Evolutionary conservation across 805 yeast species (phyloP).

Genomic region (Monosporozyma solicola): DNA sequence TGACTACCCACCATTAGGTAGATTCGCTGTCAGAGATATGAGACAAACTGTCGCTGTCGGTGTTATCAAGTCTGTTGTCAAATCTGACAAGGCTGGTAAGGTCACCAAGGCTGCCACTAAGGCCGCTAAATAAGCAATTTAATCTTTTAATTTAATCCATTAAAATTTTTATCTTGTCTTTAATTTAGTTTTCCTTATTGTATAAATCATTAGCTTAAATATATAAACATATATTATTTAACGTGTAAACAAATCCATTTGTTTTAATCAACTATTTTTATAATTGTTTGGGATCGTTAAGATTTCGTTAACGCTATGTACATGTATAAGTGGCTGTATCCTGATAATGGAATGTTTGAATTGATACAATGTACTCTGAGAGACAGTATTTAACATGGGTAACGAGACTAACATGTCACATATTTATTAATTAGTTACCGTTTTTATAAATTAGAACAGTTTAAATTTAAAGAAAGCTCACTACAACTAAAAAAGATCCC

Average conservation of each 20-base stretch:
- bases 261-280: neutral
- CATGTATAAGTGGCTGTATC: too few relatives aligned
- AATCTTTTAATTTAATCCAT: conserved; percentile 34
- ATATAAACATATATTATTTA: neutral
- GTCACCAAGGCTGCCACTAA: conserved; percentile 85
- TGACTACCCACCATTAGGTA: conserved; percentile 95
- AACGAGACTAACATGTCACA: too few relatives aligned
- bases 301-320: too few relatives aligned
- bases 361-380: too few relatives aligned
- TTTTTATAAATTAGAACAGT: too few relatives aligned
- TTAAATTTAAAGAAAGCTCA: too few relatives aligned
- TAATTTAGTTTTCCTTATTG: conserved; percentile 74
- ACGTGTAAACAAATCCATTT: neutral
- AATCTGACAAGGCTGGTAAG: conserved; percentile 81
- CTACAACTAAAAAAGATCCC: too few relatives aligned
- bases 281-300: neutral
- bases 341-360: too few relatives aligned
- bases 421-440: too few relatives aligned
- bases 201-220: conserved; percentile 20
- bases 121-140: conserved; percentile 34
- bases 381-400: too few relatives aligned
- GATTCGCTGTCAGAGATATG: conserved; percentile 99
- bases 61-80: conserved; percentile 93
- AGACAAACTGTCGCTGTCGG: conserved; percentile 99
- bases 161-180: conserved; percentile 16